A percentile compares a stretch with the other conserved stretches of the same genome.
phyloP scores from a whole-genome alignment of 2,329 filamentous ascomycete genomes.

The Colletotrichum sp. region DNA sequence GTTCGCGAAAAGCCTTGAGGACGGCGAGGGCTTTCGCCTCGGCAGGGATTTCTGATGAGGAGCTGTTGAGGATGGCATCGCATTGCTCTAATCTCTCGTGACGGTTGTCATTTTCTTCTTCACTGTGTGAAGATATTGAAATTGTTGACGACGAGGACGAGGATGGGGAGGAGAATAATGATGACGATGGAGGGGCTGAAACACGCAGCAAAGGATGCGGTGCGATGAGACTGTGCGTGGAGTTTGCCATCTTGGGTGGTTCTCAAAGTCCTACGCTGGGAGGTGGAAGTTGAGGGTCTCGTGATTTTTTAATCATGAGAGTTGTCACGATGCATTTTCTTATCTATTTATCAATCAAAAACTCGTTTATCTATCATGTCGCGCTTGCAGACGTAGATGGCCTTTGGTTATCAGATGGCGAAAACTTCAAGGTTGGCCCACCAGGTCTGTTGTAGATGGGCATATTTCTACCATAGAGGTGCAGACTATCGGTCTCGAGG shows the following conservation, averaged over 20 bases:
- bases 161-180: not conserved
- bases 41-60: not conserved
- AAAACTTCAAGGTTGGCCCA: not conserved
- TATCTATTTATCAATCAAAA: not conserved
- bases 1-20: not conserved
- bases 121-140: not conserved
- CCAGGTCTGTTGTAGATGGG: not conserved
- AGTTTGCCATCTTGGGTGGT: not conserved
- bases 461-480: not conserved
- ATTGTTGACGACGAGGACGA: not conserved
- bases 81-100: not conserved
- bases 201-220: not conserved
- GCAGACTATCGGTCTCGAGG: fast-evolving
- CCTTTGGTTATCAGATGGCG: not conserved
- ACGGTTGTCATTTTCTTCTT: not conserved
- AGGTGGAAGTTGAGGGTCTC: fast-evolving
- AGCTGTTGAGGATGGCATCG: not conserved
- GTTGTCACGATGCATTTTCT: not conserved
- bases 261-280: not conserved
- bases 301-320: too few species aligned
- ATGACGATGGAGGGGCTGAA: not conserved
- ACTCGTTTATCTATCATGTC: too few species aligned
- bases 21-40: not conserved
- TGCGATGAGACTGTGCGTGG: not conserved
- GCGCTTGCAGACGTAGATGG: not conserved